Base-by-base conservation (phyloP, 768 basidiomycete genomes). In the Cyclocybe cylindracea region DNA sequence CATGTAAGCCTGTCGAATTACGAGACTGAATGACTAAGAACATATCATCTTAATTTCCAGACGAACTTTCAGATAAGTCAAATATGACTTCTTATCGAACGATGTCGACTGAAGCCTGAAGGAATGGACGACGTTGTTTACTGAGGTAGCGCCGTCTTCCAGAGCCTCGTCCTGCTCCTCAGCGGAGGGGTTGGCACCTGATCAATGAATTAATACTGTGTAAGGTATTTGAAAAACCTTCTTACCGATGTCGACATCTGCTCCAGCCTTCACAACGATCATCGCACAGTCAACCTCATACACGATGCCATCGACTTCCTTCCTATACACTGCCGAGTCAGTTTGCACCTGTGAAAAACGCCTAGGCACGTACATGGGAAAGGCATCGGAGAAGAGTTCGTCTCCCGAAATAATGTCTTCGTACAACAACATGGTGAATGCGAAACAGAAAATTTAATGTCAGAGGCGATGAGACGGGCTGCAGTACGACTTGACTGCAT, bases 351-450 rank as follows among this genome's bases (percentile, higher is more conserved):
- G 18, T 10, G 53, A 33, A 13, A 31, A 37, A 43, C 35, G 39
- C 14, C 10, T 38, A 24, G 41, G 53, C 31, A 77, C 87, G 54
- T 61, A 95, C 94, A 88, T 13, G 14, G 86, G 85, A 78, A 87
- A 98, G 58, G 94, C 94, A 76, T 96, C 94, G 24, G 93, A 94
- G 80, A 91, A 84, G 81, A 98, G 89, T 78, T 98, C 95, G 65
- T 96, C 93, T 40, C 70, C 83, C 44, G 84, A 70, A 51, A 97
- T n/a, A 53, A 89, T 66, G 69, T 94, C 91, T 24, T 54, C 37
- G 75, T 84, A 94, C 62, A 94, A 72, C 70, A 91, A 68, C 92
- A 94, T 91, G 73, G 57, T 68, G 60, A 54, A 38, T 50, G 39
- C 34, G 48, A 38, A 56, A 54, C 50, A 53, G 56, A 63, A 62